Evolutionary conservation across 352 stramenopile species (phyloP).

Genomic region (Pythium brachiatum): DNA sequence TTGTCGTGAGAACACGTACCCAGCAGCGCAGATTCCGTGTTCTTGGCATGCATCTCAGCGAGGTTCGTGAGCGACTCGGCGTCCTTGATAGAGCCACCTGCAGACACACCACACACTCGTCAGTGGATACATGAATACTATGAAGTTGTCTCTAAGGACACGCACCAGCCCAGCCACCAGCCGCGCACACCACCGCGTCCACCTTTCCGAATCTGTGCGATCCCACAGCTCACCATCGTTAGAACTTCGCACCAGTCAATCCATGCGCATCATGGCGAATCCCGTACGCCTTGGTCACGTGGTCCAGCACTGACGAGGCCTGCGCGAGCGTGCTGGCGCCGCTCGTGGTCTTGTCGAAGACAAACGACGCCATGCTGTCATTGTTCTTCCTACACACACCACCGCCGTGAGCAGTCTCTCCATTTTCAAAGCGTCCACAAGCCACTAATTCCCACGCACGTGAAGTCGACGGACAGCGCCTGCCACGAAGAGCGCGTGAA

Average conservation of each 20-base stretch:
- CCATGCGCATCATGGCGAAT: too few relatives aligned
- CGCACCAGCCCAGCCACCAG: constrained; percentile 69
- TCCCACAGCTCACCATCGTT: background rate
- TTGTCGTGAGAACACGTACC: constrained; percentile 31
- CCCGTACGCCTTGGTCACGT: constrained; percentile 49
- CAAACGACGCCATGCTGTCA: constrained; percentile 42
- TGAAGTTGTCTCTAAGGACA: background rate
- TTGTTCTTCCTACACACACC: constrained; percentile 37
- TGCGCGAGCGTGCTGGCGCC: constrained; percentile 45
- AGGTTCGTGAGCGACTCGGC: constrained; percentile 60
- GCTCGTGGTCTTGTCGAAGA: constrained; percentile 35
- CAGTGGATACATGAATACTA: background rate
- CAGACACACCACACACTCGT: background rate
- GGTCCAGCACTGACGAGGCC: constrained; percentile 46
- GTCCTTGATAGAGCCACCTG: constrained; percentile 68
- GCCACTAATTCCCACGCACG: constrained; percentile 21
- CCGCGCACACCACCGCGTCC: constrained; percentile 77
- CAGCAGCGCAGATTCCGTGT: constrained; percentile 75
- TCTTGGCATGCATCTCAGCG: constrained; percentile 71
- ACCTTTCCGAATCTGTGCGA: constrained; percentile 46
- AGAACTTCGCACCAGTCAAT: constrained; percentile 22
- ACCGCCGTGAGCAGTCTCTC: background rate
- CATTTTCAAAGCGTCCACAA: background rate
- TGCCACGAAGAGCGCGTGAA: constrained; percentile 69
- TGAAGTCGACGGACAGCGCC: constrained; percentile 71